phyloP scores from a whole-genome alignment of 176 grass and related monocot genomes.

The Carex scoparia region DNA sequence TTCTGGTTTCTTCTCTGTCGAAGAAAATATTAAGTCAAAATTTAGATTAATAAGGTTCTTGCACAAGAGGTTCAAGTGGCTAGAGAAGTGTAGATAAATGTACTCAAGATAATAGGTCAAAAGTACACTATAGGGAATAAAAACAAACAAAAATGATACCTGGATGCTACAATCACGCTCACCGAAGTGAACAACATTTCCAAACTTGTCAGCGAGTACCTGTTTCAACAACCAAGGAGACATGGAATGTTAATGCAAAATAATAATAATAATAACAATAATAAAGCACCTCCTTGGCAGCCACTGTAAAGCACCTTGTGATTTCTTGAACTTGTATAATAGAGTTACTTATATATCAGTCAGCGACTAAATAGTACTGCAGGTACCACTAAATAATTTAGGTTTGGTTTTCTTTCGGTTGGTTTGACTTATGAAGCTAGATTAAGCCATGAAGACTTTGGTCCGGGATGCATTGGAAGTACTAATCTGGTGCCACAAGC shows the following conservation, averaged over 20 bases:
- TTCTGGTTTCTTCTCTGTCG: conserved; percentile 52
- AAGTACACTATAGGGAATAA: neutral
- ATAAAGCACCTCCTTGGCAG: neutral
- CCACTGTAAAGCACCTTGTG: neutral
- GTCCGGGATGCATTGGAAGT: neutral
- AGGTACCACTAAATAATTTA: neutral
- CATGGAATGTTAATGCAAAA: neutral
- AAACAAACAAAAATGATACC: conserved; percentile 7
- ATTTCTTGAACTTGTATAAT: neutral
- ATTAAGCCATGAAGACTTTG: neutral
- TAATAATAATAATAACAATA: neutral
- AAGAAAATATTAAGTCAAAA: neutral
- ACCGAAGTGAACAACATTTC: conserved; percentile 54
- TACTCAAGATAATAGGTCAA: neutral
- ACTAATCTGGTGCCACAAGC: neutral
- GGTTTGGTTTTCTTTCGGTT: neutral
- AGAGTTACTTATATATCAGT: neutral
- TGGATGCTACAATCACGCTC: conserved; percentile 56
- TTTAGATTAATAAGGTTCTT: neutral
- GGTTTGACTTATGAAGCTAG: neutral
- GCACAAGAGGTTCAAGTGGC: neutral
- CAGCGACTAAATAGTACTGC: neutral
- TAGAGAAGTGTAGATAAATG: neutral
- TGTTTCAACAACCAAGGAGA: conserved; percentile 5
- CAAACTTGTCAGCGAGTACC: conserved; percentile 46